A percentile compares a stretch with the other conserved stretches of the same genome.
These are phyloP conservation scores for Rubroshorea leprosula DNA, from an alignment of 345 rosid genomes.

Conservation along the genomic window DNA sequence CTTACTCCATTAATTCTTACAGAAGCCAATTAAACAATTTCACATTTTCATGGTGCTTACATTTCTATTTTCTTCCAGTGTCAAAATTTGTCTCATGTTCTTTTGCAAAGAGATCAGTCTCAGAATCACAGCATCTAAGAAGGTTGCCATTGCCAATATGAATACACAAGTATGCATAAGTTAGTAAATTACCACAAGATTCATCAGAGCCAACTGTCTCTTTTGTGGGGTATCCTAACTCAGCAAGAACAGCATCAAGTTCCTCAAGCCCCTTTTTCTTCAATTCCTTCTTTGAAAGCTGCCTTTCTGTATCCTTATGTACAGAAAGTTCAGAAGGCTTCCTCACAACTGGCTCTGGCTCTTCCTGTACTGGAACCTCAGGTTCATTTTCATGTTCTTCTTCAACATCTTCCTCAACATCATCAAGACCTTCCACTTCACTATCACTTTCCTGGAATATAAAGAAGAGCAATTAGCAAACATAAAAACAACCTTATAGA, in stretches of 20 bases:
- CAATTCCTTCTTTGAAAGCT: constrained; percentile 56
- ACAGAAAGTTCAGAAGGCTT: constrained; percentile 25
- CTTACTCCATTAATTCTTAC: constrained; percentile 6
- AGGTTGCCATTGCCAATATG: neutral
- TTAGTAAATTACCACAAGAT: constrained; percentile 25
- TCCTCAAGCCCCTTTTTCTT: constrained; percentile 64
- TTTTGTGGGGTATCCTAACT: constrained; percentile 30
- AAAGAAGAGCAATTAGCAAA: neutral
- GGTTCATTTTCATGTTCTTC: constrained; percentile 44
- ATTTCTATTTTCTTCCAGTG: neutral
- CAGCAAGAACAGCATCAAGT: constrained; percentile 57
- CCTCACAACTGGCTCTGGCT: constrained; percentile 25
- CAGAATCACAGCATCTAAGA: neutral
- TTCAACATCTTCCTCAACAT: constrained; percentile 41
- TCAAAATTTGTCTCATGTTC: neutral
- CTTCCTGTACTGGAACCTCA: constrained; percentile 19
- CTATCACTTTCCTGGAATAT: constrained; percentile 42
- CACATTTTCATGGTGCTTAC: neutral
- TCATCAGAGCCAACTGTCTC: constrained; percentile 33
- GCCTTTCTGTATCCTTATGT: constrained; percentile 41
- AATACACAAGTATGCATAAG: neutral
- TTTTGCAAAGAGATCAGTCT: neutral
- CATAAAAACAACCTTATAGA: neutral
- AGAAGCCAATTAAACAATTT: neutral
- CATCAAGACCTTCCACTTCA: constrained; percentile 44